These are phyloP conservation scores for Neonectria magnoliae DNA, from an alignment of 2,329 filamentous ascomycete genomes.

Conservation along the genomic window DNA sequence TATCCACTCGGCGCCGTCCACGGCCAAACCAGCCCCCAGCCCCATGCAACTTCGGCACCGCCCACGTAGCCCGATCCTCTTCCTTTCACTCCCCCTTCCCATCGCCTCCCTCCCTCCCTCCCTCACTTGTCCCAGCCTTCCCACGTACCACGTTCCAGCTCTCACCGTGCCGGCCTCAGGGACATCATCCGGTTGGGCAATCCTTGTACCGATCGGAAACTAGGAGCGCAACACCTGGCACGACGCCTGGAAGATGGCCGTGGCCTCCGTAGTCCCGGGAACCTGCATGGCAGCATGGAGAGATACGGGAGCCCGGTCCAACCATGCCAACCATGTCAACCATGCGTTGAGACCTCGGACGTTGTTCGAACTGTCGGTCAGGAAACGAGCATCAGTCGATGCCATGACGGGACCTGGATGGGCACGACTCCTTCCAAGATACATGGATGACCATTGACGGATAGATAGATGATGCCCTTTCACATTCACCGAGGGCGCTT, in stretches of 20 bases:
- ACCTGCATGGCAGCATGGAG: conserved; percentile 28
- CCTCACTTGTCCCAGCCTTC: conserved; percentile 10
- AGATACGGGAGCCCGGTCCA: conserved; percentile 20
- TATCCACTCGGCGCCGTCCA: background rate
- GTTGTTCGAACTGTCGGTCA: conserved; percentile 19
- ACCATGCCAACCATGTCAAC: conserved; percentile 23
- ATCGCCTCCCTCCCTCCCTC: conserved; percentile 20
- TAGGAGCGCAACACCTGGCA: conserved; percentile 19
- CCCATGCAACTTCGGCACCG: conserved; percentile 17
- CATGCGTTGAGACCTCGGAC: conserved; percentile 23
- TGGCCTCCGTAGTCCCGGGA: conserved; percentile 33
- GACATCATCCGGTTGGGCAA: conserved; percentile 40
- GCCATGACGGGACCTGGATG: conserved; percentile 13
- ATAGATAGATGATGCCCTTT: background rate
- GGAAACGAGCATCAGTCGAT: conserved; percentile 14
- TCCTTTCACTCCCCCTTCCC: background rate
- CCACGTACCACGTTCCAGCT: conserved; percentile 19
- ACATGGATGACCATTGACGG: background rate
- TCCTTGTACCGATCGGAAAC: conserved; percentile 33
- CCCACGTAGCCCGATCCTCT: conserved; percentile 12
- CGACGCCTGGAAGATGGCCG: conserved; percentile 20
- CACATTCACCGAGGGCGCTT: conserved; percentile 1
- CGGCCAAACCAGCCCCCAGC: conserved; percentile 7
- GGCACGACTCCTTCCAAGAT: conserved; percentile 1
- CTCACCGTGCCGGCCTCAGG: conserved; percentile 33